A percentile compares a stretch with the other conserved stretches of the same genome.
Evolutionary conservation across 768 basidiomycete genomes (phyloP).

Genomic region (Trametes cingulata): DNA sequence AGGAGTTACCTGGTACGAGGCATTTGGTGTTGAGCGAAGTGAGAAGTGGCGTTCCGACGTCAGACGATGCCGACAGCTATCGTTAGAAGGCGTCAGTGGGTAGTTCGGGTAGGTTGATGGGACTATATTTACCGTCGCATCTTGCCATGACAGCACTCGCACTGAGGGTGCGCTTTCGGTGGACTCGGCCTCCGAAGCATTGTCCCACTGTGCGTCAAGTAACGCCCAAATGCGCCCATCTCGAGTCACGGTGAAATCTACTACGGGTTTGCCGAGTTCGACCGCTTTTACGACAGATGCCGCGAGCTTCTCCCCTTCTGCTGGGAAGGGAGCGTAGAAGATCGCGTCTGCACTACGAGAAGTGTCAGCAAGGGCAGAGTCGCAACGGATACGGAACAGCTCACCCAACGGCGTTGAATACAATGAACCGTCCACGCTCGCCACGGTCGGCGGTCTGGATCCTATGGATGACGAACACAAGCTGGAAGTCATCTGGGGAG

Average conservation of each 20-base stretch:
- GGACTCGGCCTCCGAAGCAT: not conserved
- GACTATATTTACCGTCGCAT: slow-evolving; percentile 39
- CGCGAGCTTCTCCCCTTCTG: slow-evolving; percentile 2
- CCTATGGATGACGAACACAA: slow-evolving; percentile 56
- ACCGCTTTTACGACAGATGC: slow-evolving; percentile 31
- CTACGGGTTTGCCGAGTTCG: slow-evolving; percentile 58
- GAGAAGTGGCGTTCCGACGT: slow-evolving; percentile 35
- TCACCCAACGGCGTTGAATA: slow-evolving; percentile 78
- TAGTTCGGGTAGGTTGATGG: not conserved
- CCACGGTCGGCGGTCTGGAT: slow-evolving; percentile 50
- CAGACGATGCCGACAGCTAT: slow-evolving; percentile 40
- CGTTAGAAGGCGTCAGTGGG: not conserved
- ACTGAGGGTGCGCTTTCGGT: slow-evolving; percentile 3
- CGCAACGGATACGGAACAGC: slow-evolving; percentile 25
- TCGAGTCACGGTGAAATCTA: slow-evolving; percentile 51
- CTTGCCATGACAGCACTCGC: slow-evolving; percentile 34
- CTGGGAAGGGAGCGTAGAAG: slow-evolving; percentile 47
- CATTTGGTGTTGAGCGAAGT: slow-evolving; percentile 47
- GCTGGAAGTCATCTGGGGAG: slow-evolving; percentile 20
- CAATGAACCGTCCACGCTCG: slow-evolving; percentile 39
- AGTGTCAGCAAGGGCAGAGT: not conserved
- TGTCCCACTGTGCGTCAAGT: slow-evolving; percentile 48
- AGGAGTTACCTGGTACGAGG: slow-evolving; percentile 46
- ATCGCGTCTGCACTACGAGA: slow-evolving; percentile 64
- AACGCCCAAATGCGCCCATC: slow-evolving; percentile 46